Evolutionary conservation across 2,329 filamentous ascomycete genomes (phyloP).

Genomic region (Neoarthrinium moseri): DNA sequence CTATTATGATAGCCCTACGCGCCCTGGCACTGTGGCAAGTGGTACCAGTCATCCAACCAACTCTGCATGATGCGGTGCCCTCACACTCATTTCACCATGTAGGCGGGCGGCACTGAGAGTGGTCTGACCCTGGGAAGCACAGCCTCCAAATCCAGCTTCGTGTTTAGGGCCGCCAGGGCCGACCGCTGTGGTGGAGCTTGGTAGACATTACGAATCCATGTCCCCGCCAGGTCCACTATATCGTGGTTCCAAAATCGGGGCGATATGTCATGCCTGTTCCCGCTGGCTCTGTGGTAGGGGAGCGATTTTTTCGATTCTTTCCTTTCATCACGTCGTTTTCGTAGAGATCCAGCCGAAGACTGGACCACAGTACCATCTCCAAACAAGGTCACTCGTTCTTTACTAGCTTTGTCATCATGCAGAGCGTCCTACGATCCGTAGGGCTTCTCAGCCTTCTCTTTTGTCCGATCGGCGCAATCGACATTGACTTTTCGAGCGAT

Average conservation of each 20-base stretch:
- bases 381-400: slow-evolving; percentile 4
- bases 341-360: neutral
- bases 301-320: slow-evolving; percentile 1
- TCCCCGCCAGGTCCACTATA: slow-evolving; percentile 3
- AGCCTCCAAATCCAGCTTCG: no score
- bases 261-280: slow-evolving; percentile 1
- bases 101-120: neutral
- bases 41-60: no score
- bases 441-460: slow-evolving; percentile 6
- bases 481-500: slow-evolving; percentile 1
- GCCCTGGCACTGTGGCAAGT: no score
- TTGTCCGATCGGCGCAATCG: neutral
- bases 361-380: neutral
- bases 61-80: no score
- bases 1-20: no score
- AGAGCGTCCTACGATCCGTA: neutral
- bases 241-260: slow-evolving; percentile 3
- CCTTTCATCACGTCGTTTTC: neutral
- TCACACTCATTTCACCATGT: no score
- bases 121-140: no score
- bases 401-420: slow-evolving; percentile 3
- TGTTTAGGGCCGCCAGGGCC: neutral
- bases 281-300: neutral
- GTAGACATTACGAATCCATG: slow-evolving; percentile 6
- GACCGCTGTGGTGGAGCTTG: slow-evolving; percentile 5